Evolutionary conservation across 768 basidiomycete genomes (phyloP).

Genomic region (Tremella yokohamensis): DNA sequence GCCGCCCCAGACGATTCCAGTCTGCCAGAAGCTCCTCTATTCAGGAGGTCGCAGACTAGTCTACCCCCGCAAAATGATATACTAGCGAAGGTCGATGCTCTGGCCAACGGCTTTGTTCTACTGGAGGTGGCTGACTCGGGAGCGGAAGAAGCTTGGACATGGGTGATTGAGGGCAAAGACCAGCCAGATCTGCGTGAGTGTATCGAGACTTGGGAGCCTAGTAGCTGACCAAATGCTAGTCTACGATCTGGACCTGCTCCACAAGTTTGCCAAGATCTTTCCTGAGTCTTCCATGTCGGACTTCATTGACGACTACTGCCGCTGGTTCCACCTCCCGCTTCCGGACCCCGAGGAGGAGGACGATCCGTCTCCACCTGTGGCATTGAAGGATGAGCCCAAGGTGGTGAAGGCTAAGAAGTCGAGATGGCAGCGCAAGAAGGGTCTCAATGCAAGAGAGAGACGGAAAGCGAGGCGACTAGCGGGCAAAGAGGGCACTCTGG

Average conservation of each 20-base stretch:
- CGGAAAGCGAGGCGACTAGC: slow-evolving; percentile 35
- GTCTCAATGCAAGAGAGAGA: slow-evolving; percentile 37
- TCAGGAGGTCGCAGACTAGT: slow-evolving; percentile 55
- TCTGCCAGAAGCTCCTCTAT: slow-evolving; percentile 19
- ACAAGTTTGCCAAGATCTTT: slow-evolving; percentile 64
- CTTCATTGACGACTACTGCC: slow-evolving; percentile 66
- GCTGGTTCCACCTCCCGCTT: slow-evolving; percentile 58
- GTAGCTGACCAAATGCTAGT: slow-evolving; percentile 9
- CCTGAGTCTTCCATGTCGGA: slow-evolving; percentile 60
- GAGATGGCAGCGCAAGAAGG: slow-evolving; percentile 14
- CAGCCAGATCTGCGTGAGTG: slow-evolving; percentile 63
- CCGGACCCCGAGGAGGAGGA: slow-evolving; percentile 55
- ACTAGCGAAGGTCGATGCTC: slow-evolving; percentile 64
- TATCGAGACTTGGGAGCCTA: not conserved
- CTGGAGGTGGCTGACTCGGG: slow-evolving; percentile 58
- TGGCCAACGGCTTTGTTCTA: slow-evolving; percentile 71
- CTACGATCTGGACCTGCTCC: slow-evolving; percentile 61
- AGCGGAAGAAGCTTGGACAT: slow-evolving; percentile 77
- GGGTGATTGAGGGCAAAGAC: slow-evolving; percentile 72
- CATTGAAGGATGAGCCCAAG: not conserved
- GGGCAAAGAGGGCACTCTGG: slow-evolving; percentile 32
- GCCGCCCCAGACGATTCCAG: not conserved
- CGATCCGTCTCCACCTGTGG: slow-evolving; percentile 17
- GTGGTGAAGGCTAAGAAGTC: slow-evolving; percentile 18
- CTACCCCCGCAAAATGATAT: slow-evolving; percentile 50